Evolutionary conservation across 495 filamentous ascomycete genomes (phyloP), one percentile per base, ranked within the genome.

Genomic region (Daldinia vernicosa): DNA sequence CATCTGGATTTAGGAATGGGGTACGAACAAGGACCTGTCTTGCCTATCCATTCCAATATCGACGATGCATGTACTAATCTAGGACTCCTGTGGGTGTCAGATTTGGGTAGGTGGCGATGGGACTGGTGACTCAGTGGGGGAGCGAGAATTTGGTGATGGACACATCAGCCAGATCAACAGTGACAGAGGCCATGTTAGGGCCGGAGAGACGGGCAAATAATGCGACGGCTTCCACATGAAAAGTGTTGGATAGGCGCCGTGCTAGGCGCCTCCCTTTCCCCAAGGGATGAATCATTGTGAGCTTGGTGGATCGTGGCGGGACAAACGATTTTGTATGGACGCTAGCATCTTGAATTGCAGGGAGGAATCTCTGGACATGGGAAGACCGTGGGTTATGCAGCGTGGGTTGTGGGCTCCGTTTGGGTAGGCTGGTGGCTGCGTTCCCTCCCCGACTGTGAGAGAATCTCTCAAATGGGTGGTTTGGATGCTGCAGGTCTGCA

Each of bases 1-100:
- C 70, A 66, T 73, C 62, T 73, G 70, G 66, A 69, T 63, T 69
- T 53, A 40, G 53, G 57, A 66, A 73, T 69, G 65, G 65, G 64
- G 60, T 63, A 35, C 40, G 70, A 65, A 52, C 60, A 22, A 47
- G 67, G 61, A 54, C 63, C 53, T 35, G 53, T 60, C 60, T 47
- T 22, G 53, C 22, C 40, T 24, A 43, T 19, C 58, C 57, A 61
- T 66, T 61, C 47, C 66, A 43, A 47, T 27, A 56, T 47, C 30
- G 39, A 51, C 27, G 17, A 28, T 53, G 50, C 27, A 53, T 53
- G 8, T 37, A 33, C 53, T 56, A 56, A 55, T 30, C 19, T 61
- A 62, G 63, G 63, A 63, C 60, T 67, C 24, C 63, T 66, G 69
- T 60, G 54, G 45, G 63, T 64, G 51, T 50, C 63, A 68, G 51